Base-by-base conservation (phyloP, 306 rosid genomes). In the Vachellia pachyceras region DNA sequence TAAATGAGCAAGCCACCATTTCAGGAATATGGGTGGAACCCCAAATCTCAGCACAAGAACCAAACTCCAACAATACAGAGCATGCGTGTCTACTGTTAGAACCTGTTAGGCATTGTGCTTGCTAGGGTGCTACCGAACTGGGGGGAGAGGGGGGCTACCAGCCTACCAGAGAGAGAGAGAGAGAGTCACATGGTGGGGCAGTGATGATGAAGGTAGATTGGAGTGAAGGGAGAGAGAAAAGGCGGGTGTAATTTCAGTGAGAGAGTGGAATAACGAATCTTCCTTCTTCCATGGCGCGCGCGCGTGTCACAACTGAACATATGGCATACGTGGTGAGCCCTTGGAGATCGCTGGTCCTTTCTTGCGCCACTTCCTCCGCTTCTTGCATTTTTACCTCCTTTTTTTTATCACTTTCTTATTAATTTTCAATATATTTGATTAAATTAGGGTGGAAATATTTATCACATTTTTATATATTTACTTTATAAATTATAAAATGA, bases 161-260 rank as follows among this genome's bases (percentile, higher is more conserved):
- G n/a, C n/a, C n/a, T n/a, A n/a, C 68, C 14, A 17, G 46, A 76
- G 73, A 52, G 47, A 74, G 17, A 47, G 23, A 72, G 29, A 18
- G 20, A 52, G 5, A 22, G 65, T 57, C 65, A 58, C 65, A 58
- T 58, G 65, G 65, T 57, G 36, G 36, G 65, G 5, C 4, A 18
- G 87, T 14, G 66, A 7, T 13, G 75, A 52, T 6, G 72, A 80
- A 68, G 79, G 83, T 67, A 49, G 67, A 80, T 76, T 77, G 42
- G 22, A 69, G 3, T 1, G 46, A 8, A 65, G 58, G 63, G 60
- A 71, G 75, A 69, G 72, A 79, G 29, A 91, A 92, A 86, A 77
- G 85, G 92, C 93, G 88, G 92, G 97, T 86, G 77, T 54, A 74
- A 66, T 73, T 68, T 68, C 63, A 11, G 46, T 10, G n/a, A n/a